Conservation (phyloP, 1,139 yeast genomes). For the Groenewaldozyma auringiensis region DNA sequence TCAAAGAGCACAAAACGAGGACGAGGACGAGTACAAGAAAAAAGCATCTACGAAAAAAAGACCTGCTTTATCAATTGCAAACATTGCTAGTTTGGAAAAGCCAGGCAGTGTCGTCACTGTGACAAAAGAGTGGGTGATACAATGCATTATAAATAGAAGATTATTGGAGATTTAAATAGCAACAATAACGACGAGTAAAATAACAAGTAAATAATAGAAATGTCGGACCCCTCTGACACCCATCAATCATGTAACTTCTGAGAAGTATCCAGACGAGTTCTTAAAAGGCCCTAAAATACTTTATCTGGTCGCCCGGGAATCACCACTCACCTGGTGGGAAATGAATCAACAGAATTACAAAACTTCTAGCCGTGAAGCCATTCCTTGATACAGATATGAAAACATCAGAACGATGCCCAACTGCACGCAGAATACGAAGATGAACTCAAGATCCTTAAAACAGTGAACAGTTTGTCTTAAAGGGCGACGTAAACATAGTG, state of each 20-base stretch:
- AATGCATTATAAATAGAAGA: conserved; percentile 28
- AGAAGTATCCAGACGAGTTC: conserved; percentile 47
- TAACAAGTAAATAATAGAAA: conserved; percentile 10
- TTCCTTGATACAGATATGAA: neutral
- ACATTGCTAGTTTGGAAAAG: conserved; percentile 1
- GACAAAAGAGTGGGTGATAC: conserved; percentile 28
- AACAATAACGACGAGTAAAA: neutral
- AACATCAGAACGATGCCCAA: neutral
- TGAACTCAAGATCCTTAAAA: neutral
- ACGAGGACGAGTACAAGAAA: conserved; percentile 7
- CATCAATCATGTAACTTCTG: conserved; percentile 35
- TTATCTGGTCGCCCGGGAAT: conserved; percentile 41
- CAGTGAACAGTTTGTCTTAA: conserved; percentile 1
- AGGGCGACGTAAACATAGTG: conserved; percentile 1
- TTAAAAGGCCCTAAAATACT: conserved; percentile 39
- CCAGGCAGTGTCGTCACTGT: conserved; percentile 1
- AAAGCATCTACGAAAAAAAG: conserved; percentile 1
- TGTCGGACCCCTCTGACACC: conserved; percentile 55
- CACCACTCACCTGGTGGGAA: conserved; percentile 22
- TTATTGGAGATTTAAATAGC: conserved; percentile 14
- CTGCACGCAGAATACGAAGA: neutral
- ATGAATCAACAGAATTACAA: no score
- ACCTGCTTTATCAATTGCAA: conserved; percentile 6
- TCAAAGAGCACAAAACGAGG: neutral
- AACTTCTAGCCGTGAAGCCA: neutral